Conservation (phyloP, 164 flowering plant species). For the Dillenia suffruticosa region DNA sequence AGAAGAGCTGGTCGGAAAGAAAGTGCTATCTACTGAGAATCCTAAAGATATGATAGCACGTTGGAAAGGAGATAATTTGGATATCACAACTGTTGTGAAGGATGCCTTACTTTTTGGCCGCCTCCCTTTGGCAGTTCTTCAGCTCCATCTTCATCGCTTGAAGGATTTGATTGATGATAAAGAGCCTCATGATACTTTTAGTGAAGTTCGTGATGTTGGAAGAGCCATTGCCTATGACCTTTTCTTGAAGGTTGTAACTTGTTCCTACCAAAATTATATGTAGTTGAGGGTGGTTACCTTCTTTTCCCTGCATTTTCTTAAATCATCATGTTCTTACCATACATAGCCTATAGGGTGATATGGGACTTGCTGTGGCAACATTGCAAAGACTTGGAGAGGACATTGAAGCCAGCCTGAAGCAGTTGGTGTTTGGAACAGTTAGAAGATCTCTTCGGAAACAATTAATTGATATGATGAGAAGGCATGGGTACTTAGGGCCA, state of each 20-base stretch:
- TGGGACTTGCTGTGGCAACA: constrained; percentile 74
- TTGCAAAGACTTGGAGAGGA: constrained; percentile 98
- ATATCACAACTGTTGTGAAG: constrained; percentile 71
- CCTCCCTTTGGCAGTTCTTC: constrained; percentile 96
- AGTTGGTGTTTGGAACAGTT: constrained; percentile 79
- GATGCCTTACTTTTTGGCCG: constrained; percentile 93
- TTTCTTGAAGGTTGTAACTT: constrained; percentile 69
- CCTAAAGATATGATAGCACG: constrained; percentile 93
- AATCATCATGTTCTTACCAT: constrained; percentile 10
- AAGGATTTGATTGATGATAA: constrained; percentile 37
- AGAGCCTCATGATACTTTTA: constrained; percentile 71
- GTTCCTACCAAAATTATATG: constrained; percentile 3
- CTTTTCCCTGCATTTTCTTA: not conserved
- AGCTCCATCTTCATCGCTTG: constrained; percentile 74
- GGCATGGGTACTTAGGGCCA: constrained; percentile 62
- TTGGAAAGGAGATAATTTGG: constrained; percentile 75
- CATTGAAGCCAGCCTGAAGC: constrained; percentile 64
- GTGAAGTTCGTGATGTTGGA: constrained; percentile 86
- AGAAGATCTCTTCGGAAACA: constrained; percentile 75
- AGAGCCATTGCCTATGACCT: constrained; percentile 95
- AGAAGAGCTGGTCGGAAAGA: constrained; percentile 26
- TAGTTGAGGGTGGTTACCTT: not conserved
- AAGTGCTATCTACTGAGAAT: constrained; percentile 52
- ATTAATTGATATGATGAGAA: constrained; percentile 69
- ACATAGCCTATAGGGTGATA: constrained; percentile 69